Base-by-base conservation (phyloP, 306 rosid genomes). In the Oemleria cerasiformis region DNA sequence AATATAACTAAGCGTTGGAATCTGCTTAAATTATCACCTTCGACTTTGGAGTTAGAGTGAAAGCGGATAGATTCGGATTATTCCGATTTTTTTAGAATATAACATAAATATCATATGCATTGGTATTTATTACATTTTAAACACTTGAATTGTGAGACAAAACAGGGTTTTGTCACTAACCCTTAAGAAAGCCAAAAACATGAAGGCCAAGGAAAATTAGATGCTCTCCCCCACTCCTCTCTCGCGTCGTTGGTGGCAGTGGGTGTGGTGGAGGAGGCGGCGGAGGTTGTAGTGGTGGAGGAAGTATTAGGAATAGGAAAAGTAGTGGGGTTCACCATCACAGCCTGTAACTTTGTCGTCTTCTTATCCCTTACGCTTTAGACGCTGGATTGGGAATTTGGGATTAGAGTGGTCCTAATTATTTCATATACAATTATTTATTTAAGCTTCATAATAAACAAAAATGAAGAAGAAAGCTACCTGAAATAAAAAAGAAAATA, bases 271-370 rank as follows among this genome's bases (percentile, higher is more conserved):
- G 60, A 16, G 14, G 23, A 10, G 53, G 55, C 63, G 78, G 43
- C 48, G 77, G 76, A 9, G 3, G 51, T 14, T 10, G 14, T 2
- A 14, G 15, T 70, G 72, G 75, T 78, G 3, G 36, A 30, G 36
- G 36, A 30, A 70, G 79, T 57, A 69, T 60, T 17, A 15, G 81
- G 62, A 19, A 54, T 15, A 16, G 40, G 41, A 58, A 58, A 23
- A 30, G 8, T 74, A 64, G 79, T 65, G 71, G 77, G 84, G 82
- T 78, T 88, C 84, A 67, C 73, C 81, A 59, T 86, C 84, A 80
- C 81, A 82, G 84, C 86, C 86, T 88, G 79, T 77, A 80, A 76
- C 64, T n/a, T 67, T 79, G 91, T 88, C 88, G 55, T 79, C 58
- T 88, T 78, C 71, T 16, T 58, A 57, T 76, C 80, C 59, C 45